These are phyloP conservation scores for Candida gorgasii DNA, from an alignment of 805 yeast species.

Conservation along the genomic window DNA sequence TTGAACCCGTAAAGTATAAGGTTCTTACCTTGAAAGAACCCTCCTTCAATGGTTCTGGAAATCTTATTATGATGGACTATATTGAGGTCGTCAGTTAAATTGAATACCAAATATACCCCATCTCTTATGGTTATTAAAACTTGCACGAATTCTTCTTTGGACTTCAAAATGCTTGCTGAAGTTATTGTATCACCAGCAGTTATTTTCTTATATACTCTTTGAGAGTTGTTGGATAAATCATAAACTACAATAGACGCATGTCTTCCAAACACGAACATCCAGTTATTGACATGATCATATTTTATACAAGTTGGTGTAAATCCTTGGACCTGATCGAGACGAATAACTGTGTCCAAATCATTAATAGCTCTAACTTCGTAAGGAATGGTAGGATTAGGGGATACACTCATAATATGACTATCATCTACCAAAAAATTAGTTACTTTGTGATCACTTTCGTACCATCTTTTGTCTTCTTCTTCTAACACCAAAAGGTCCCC, in stretches of 20 bases:
- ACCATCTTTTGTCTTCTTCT: constrained; percentile 13
- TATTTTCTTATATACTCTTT: constrained; percentile 45
- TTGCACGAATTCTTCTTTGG: constrained; percentile 17
- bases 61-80: constrained; percentile 58
- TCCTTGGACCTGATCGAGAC: constrained; percentile 38
- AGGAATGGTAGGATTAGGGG: constrained; percentile 65
- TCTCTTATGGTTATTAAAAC: constrained; percentile 61
- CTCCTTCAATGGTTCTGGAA: constrained; percentile 81
- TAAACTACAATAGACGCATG: constrained; percentile 65
- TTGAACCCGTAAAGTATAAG: constrained; percentile 77
- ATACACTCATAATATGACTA: constrained; percentile 49
- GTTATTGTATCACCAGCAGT: constrained; percentile 72
- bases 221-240: constrained; percentile 31
- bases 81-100: constrained; percentile 14
- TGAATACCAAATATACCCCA: constrained; percentile 54
- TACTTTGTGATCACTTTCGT: constrained; percentile 37
- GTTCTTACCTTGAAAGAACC: constrained; percentile 40
- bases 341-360: constrained; percentile 7
- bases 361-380: constrained; percentile 45
- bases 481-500: constrained; percentile 47
- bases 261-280: constrained; percentile 69
- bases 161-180: constrained; percentile 42
- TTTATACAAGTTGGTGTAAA: constrained; percentile 63
- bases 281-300: constrained; percentile 35
- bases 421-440: constrained; percentile 48